These are phyloP conservation scores for Chlamydomonas reinhardtii DNA, from an alignment of 163 green algal species.

Conservation along the genomic window DNA sequence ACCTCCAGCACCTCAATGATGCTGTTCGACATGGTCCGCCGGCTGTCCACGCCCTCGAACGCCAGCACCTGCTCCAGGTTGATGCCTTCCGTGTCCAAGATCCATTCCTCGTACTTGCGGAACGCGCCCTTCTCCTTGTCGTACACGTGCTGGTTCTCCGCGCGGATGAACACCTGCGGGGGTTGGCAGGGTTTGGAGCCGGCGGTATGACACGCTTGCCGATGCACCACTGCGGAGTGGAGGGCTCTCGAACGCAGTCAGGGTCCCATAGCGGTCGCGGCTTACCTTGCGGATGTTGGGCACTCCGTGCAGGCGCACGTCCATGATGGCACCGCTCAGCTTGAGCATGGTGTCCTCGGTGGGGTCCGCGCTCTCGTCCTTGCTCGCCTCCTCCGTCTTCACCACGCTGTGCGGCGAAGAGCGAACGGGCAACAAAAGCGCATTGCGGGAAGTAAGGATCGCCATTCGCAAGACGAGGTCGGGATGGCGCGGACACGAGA, in stretches of 20 bases:
- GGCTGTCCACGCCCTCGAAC: slow-evolving; percentile 89
- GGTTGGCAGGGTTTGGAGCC: too few relatives aligned
- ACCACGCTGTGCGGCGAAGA: slow-evolving; percentile 47
- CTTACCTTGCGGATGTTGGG: slow-evolving; percentile 83
- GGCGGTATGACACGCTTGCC: too few relatives aligned
- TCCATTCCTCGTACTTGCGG: slow-evolving; percentile 79
- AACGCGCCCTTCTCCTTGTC: slow-evolving; percentile 31
- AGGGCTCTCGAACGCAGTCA: too few relatives aligned
- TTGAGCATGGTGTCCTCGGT: slow-evolving; percentile 72
- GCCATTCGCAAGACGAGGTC: too few relatives aligned
- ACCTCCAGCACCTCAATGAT: slow-evolving; percentile 89
- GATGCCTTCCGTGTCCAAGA: slow-evolving; percentile 97
- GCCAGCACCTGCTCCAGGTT: slow-evolving; percentile 94
- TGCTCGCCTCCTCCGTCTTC: slow-evolving; percentile 60
- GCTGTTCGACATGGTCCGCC: slow-evolving; percentile 92
- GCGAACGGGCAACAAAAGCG: not conserved
- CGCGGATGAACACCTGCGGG: slow-evolving; percentile 73
- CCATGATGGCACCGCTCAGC: slow-evolving; percentile 58
- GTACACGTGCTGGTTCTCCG: slow-evolving; percentile 49
- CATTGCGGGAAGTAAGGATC: too few relatives aligned
- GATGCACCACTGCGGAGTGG: too few relatives aligned
- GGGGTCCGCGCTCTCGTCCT: slow-evolving; percentile 54
- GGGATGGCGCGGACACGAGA: too few relatives aligned
- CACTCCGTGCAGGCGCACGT: slow-evolving; percentile 86
- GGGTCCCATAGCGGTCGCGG: too few relatives aligned